Percentiles rank a stretch among this genome's conserved stretches.
Evolutionary conservation across 1,284 basidiomycete species (phyloP).

Genomic region (Malassezia japonica): DNA sequence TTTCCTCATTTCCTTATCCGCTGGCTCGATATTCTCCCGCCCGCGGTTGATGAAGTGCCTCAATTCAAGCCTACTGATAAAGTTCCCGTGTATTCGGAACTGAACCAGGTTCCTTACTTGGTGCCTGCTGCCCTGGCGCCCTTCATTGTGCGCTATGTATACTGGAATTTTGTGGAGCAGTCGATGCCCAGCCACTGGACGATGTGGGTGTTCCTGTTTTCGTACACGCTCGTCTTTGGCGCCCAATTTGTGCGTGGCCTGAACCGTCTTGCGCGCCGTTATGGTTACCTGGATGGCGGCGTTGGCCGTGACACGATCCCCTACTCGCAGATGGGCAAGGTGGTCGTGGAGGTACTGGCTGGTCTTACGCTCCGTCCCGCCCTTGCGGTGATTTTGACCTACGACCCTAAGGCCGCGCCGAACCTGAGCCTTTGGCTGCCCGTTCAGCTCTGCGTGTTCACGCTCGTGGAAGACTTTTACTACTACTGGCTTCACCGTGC

Average conservation of each 20-base stretch:
- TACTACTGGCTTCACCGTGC: slow-evolving; percentile 40
- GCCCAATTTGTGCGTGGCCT: not conserved
- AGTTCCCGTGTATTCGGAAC: slow-evolving; percentile 3
- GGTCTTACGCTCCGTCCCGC: slow-evolving; percentile 10
- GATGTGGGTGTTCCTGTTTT: slow-evolving; percentile 3
- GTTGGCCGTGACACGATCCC: slow-evolving; percentile 29
- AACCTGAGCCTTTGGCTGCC: slow-evolving; percentile 20
- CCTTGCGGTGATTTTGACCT: slow-evolving; percentile 8
- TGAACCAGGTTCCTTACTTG: slow-evolving; percentile 3
- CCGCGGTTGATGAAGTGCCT: not conserved
- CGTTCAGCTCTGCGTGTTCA: slow-evolving; percentile 21
- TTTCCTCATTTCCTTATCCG: not conserved
- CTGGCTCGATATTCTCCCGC: slow-evolving; percentile 1
- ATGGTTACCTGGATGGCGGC: slow-evolving; percentile 34
- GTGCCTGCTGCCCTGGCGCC: slow-evolving; percentile 2
- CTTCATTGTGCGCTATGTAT: not conserved
- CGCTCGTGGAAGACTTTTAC: slow-evolving; percentile 28
- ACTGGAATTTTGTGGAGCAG: not conserved
- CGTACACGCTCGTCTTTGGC: slow-evolving; percentile 4
- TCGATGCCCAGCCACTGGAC: not conserved
- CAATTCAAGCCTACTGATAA: not conserved
- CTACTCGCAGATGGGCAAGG: slow-evolving; percentile 17
- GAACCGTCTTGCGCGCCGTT: slow-evolving; percentile 18
- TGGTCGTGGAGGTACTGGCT: slow-evolving; percentile 18
- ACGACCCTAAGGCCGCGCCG: slow-evolving; percentile 13